Evolutionary conservation across 2,329 filamentous ascomycete genomes (phyloP), one percentile per base, ranked within the genome.

Genomic region (Botrytis byssoidea): DNA sequence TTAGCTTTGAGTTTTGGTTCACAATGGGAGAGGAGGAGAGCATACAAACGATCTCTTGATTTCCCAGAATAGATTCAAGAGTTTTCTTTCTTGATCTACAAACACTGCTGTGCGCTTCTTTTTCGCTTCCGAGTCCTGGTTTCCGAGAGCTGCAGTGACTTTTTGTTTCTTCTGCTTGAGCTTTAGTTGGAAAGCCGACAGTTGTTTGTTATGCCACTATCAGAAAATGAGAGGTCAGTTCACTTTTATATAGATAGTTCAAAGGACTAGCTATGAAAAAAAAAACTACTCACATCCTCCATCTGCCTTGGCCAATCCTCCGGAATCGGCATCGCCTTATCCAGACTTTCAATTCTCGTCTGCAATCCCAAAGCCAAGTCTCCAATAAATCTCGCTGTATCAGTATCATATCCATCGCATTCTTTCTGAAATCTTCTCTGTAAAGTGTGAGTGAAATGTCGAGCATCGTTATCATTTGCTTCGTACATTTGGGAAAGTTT

Each of bases 1-100:
- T 68, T 42, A 57, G 48, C 5, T 57, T 25, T 20, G 35, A 68
- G 9, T n/a, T 16, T 4, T 18, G 10, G 9, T 42, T 22, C 4
- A 25, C 29, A n/a, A 32, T n/a, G 16, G 32, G 44, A 44, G 51
- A 10, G 3, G 29, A n/a, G 20, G 9, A 10, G 1, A 16, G 40
- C 37, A 32, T 57, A 68, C 66, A n/a, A 57, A 10, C 4, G 66
- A 57, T 7, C 20, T 68, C 35, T 68, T 68, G 66, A 68, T 25
- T 42, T 68, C n/a, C 66, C 66, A 68, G n/a, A 68, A 68, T 8
- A 68, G 35, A 16, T 22, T 32, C 48, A 68, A 68, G 22, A 68
- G 66, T 10, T 6, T 25, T 32, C 10, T 14, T 42, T 68, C 66
- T n/a, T 68, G 48, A 0, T 68, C 18, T 3, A 42, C 10, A 29